Evolutionary conservation across 805 yeast genomes (phyloP).

Genomic region (Yarrowia alimentaria): DNA sequence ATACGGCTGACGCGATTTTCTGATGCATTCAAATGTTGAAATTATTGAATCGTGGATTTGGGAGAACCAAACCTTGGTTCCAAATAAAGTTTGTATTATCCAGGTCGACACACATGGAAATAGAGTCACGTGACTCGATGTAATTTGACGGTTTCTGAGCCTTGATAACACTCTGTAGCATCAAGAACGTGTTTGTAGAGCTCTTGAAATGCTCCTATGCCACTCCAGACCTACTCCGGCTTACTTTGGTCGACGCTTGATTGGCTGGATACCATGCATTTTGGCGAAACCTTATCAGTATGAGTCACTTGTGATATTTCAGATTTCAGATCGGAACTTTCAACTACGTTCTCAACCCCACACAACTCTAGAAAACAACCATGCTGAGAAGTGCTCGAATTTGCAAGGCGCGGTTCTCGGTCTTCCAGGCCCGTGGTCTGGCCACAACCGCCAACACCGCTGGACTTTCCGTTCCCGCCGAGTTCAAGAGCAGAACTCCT

Average conservation of each 20-base stretch:
- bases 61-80: no score
- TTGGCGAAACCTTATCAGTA: conserved; percentile 17
- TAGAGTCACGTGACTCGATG: no score
- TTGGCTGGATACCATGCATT: conserved; percentile 23
- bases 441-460: conserved; percentile 19
- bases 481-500: conserved; percentile 71
- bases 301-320: conserved; percentile 24
- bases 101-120: no score
- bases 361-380: conserved; percentile 5
- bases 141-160: no score
- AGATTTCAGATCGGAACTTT: conserved; percentile 19
- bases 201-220: no score
- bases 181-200: no score
- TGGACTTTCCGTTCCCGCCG: conserved; percentile 49
- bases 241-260: conserved; percentile 1
- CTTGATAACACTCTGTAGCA: no score
- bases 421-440: conserved; percentile 16
- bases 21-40: no score
- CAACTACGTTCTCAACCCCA: neutral
- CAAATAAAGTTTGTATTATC: no score
- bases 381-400: conserved; percentile 27
- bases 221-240: neutral
- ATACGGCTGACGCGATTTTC: no score
- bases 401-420: conserved; percentile 15
- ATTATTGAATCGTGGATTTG: no score